A percentile compares a stretch with the other conserved stretches of the same genome.
Evolutionary conservation across 2,329 filamentous ascomycete species (phyloP).

Genomic region (Graphilbum sp.): DNA sequence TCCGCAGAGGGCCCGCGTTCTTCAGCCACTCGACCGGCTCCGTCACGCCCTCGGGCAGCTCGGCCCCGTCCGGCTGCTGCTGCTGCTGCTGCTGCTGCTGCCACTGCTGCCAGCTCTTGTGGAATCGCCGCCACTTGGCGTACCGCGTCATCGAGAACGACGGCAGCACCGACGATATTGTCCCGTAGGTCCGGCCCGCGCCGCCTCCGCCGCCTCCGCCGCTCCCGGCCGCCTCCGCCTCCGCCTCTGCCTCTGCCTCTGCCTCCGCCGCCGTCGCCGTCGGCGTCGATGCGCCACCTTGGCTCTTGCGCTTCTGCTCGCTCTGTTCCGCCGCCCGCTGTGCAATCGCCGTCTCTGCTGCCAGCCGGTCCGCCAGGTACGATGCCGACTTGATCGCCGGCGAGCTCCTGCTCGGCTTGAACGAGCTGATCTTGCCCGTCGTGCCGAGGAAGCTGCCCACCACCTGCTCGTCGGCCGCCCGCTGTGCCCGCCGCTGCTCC

Average conservation of each 20-base stretch:
- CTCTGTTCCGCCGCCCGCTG: slow-evolving; percentile 1
- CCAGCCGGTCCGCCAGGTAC: slow-evolving; percentile 39
- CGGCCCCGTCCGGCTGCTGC: slow-evolving; percentile 14
- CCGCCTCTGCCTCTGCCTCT: slow-evolving; percentile 6
- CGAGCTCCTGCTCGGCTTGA: slow-evolving; percentile 46
- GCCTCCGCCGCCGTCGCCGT: slow-evolving; percentile 6
- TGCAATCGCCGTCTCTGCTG: slow-evolving; percentile 9
- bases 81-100: not conserved
- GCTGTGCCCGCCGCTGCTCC: slow-evolving; percentile 65
- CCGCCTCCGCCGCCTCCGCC: not conserved
- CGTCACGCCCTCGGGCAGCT: slow-evolving; percentile 70
- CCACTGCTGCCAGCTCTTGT: slow-evolving; percentile 17
- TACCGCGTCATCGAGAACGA: slow-evolving; percentile 71
- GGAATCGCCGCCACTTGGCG: slow-evolving; percentile 33
- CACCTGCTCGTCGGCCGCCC: slow-evolving; percentile 72
- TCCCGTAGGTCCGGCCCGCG: slow-evolving; percentile 24
- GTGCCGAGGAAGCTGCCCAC: slow-evolving; percentile 71
- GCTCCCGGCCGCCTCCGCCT: not conserved
- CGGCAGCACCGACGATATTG: slow-evolving; percentile 60
- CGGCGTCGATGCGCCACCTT: slow-evolving; percentile 16
- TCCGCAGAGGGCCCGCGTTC: slow-evolving; percentile 76
- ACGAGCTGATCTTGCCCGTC: slow-evolving; percentile 30
- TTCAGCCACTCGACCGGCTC: slow-evolving; percentile 85
- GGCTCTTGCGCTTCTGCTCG: not conserved
- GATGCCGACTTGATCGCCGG: slow-evolving; percentile 44